Evolutionary conservation across 1,284 basidiomycete species (phyloP).

Genomic region (Tylopilus sp.): DNA sequence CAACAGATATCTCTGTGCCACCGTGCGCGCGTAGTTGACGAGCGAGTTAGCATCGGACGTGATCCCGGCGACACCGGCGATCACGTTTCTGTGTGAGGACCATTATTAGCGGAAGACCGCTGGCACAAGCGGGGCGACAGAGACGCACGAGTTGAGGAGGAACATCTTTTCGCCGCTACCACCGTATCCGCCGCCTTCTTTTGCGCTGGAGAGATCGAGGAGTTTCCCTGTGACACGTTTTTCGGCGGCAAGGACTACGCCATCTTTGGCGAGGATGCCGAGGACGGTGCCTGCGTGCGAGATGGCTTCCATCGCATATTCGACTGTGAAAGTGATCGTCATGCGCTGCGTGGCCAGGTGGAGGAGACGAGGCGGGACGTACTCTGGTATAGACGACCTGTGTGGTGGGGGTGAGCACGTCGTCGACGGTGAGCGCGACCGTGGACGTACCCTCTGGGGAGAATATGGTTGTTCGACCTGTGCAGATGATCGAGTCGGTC

Average conservation of each 20-base stretch:
- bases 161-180: constrained; percentile 98
- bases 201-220: constrained; percentile 80
- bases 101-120: background rate
- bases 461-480: constrained; percentile 93
- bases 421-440: background rate
- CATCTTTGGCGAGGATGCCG: constrained; percentile 91
- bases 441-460: constrained; percentile 79
- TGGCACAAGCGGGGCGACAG: background rate
- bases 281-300: constrained; percentile 95
- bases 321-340: constrained; percentile 53
- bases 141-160: constrained; percentile 77
- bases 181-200: constrained; percentile 81
- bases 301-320: constrained; percentile 99
- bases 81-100: constrained; percentile 70
- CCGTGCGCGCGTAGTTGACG: constrained; percentile 90
- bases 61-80: constrained; percentile 92
- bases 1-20: constrained; percentile 86
- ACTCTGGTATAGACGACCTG: constrained; percentile 91
- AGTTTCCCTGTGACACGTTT: constrained; percentile 99
- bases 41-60: constrained; percentile 98
- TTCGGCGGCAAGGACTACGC: constrained; percentile 97
- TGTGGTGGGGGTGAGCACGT: constrained; percentile 1
- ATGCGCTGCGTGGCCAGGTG: background rate
- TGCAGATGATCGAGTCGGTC: constrained; percentile 18
- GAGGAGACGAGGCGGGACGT: constrained; percentile 29